phyloP scores from a whole-genome alignment of 192 early-diverging fungal genomes.

The Rhizoclosmatium globosum region DNA sequence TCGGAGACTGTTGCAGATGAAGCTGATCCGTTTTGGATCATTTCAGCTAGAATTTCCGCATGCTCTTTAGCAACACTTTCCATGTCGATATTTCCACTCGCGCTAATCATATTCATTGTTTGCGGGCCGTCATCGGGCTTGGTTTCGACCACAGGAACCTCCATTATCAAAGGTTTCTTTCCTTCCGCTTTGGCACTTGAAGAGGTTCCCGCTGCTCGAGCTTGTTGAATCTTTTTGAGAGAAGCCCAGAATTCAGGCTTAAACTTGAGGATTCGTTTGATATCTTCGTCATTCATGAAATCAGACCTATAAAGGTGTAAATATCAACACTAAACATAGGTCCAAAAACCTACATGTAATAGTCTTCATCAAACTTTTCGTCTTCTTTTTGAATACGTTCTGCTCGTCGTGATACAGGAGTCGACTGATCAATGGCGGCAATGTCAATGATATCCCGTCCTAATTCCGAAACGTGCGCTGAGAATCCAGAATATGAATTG shows the following conservation, averaged over 20 bases:
- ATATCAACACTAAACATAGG: not conserved
- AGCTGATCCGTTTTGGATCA: not conserved
- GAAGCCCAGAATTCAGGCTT: constrained; percentile 72
- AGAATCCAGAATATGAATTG: constrained; percentile 80
- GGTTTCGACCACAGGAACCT: not conserved
- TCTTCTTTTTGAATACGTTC: constrained; percentile 78
- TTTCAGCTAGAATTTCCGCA: constrained; percentile 4
- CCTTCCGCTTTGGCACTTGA: not conserved
- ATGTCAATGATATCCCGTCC: constrained; percentile 62
- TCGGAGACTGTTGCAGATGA: not conserved
- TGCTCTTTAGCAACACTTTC: constrained; percentile 17
- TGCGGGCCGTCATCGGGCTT: constrained; percentile 13
- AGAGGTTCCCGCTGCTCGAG: not conserved
- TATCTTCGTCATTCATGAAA: constrained; percentile 87
- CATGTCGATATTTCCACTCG: constrained; percentile 33
- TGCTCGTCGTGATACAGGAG: constrained; percentile 58
- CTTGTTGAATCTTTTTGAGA: constrained; percentile 73
- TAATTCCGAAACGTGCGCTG: constrained; percentile 65
- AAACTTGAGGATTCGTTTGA: constrained; percentile 76
- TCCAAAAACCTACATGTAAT: constrained; percentile 76
- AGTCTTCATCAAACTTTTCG: constrained; percentile 87
- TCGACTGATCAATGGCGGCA: constrained; percentile 57
- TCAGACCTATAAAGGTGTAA: constrained; percentile 62
- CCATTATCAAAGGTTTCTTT: not conserved
- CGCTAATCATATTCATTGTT: constrained; percentile 30